Evolutionary conservation across 352 stramenopile species (phyloP).

Genomic region (Phytophthora idaei): DNA sequence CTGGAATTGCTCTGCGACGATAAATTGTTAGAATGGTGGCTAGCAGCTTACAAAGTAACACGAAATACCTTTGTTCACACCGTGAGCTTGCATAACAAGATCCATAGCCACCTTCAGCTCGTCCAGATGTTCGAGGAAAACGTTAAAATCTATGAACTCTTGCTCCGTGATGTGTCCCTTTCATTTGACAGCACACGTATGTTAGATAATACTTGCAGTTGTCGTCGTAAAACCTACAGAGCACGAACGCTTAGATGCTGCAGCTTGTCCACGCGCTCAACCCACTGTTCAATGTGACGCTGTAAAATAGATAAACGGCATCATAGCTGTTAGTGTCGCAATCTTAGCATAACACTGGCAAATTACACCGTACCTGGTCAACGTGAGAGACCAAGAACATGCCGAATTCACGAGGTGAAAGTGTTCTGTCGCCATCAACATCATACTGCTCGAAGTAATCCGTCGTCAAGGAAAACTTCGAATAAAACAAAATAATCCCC

Average conservation of each 20-base stretch:
- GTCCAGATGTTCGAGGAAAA: constrained; percentile 83
- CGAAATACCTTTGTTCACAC: constrained; percentile 80
- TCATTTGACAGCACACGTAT: not conserved
- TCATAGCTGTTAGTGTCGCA: not conserved
- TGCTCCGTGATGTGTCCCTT: constrained; percentile 76
- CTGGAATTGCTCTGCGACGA: constrained; percentile 72
- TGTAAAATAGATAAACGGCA: not conserved
- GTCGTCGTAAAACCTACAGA: not conserved
- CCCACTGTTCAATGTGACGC: constrained; percentile 75
- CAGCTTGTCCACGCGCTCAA: constrained; percentile 79
- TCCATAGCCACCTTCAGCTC: constrained; percentile 87
- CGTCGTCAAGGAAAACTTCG: constrained; percentile 49
- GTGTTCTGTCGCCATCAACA: constrained; percentile 75
- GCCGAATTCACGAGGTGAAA: constrained; percentile 84
- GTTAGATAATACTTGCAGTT: not conserved
- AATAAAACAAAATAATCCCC: not conserved
- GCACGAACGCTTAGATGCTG: constrained; percentile 54
- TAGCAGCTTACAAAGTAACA: not conserved
- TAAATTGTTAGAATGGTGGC: not conserved
- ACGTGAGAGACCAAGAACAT: constrained; percentile 90
- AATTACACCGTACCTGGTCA: constrained; percentile 56
- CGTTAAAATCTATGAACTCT: constrained; percentile 87
- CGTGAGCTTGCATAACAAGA: constrained; percentile 81
- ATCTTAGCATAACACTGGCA: not conserved
- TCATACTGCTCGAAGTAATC: constrained; percentile 92